Evolutionary conservation across 441 rosid genomes (phyloP).

Genomic region (Arabidopsis lyrata): DNA sequence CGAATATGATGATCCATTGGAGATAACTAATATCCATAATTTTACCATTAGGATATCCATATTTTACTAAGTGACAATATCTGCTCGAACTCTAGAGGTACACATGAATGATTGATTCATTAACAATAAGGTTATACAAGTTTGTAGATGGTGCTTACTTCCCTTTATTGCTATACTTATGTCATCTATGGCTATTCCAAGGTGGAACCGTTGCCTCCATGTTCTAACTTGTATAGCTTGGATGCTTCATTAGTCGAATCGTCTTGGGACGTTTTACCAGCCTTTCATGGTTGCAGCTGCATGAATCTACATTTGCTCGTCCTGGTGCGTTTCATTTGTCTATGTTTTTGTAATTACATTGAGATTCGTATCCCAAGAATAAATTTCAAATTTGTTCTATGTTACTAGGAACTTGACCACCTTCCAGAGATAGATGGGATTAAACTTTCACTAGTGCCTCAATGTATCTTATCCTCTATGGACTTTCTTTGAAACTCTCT

Average conservation of each 20-base stretch:
- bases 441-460: not conserved
- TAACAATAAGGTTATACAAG: not conserved
- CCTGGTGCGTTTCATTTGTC: not conserved
- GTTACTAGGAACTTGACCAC: not conserved
- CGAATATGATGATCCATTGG: not conserved
- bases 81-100: not conserved
- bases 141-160: not conserved
- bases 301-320: not conserved
- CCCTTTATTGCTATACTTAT: no score
- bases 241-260: no score
- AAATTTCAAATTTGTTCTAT: not conserved
- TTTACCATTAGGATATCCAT: not conserved
- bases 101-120: not conserved
- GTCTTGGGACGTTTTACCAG: not conserved
- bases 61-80: not conserved
- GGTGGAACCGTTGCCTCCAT: not conserved
- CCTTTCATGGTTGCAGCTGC: slow-evolving; percentile 1
- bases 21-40: not conserved
- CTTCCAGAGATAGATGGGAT: not conserved
- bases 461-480: slow-evolving; percentile 10
- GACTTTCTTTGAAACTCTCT: no score
- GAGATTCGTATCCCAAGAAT: not conserved
- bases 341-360: not conserved
- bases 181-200: not conserved
- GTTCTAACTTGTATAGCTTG: no score